Evolutionary conservation across 805 yeast genomes (phyloP).

Genomic region (Ogataea henricii): DNA sequence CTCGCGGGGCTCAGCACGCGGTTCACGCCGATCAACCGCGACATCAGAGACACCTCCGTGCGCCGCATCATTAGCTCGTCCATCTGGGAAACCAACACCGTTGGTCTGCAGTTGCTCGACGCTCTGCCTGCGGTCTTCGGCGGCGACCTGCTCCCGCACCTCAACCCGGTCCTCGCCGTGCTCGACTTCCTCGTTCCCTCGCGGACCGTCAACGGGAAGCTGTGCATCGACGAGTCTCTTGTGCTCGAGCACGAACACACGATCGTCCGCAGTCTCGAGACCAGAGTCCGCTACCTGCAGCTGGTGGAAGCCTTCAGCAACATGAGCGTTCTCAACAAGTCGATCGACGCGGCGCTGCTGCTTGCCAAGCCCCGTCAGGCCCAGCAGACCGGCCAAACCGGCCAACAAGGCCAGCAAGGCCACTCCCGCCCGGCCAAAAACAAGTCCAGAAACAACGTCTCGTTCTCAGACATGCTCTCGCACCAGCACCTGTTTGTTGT

Average conservation of each 20-base stretch:
- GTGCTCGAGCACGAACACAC: slow-evolving; percentile 34
- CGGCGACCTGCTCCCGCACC: slow-evolving; percentile 46
- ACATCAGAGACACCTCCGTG: slow-evolving; percentile 55
- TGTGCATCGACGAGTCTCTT: slow-evolving; percentile 41
- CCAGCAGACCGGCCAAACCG: not conserved
- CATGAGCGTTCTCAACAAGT: slow-evolving; percentile 51
- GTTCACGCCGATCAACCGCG: slow-evolving; percentile 57
- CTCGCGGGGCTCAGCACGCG: slow-evolving; percentile 55
- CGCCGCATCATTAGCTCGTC: slow-evolving; percentile 46
- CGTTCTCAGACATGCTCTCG: slow-evolving; percentile 68
- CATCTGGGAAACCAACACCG: slow-evolving; percentile 44
- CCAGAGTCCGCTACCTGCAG: slow-evolving; percentile 28
- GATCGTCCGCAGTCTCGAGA: slow-evolving; percentile 34
- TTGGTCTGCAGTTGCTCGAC: slow-evolving; percentile 46
- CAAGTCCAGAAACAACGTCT: slow-evolving; percentile 45
- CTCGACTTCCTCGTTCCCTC: slow-evolving; percentile 65
- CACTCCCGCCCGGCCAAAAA: slow-evolving; percentile 18
- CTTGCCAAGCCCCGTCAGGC: slow-evolving; percentile 39
- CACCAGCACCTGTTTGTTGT: slow-evolving; percentile 58
- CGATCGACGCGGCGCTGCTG: slow-evolving; percentile 57
- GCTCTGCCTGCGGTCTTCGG: slow-evolving; percentile 38
- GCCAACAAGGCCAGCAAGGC: not conserved
- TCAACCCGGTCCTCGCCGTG: slow-evolving; percentile 50
- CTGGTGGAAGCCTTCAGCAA: slow-evolving; percentile 42
- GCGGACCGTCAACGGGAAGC: slow-evolving; percentile 37